Evolutionary conservation across 352 stramenopile genomes (phyloP).

Genomic region (Thraustotheca clavata): DNA sequence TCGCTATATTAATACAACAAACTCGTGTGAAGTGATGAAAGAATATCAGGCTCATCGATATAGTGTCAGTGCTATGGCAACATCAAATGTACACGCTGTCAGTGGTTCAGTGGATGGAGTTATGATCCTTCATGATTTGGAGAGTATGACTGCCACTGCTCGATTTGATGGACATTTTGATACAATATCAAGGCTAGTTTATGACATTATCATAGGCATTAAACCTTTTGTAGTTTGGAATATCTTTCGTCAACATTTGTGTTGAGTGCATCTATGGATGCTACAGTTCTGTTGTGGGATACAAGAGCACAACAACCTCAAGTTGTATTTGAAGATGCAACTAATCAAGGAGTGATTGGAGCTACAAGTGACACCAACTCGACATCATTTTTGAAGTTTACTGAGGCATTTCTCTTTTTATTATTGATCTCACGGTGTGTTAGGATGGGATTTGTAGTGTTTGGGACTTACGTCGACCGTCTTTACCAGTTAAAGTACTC

Average conservation of each 20-base stretch:
- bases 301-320: background rate
- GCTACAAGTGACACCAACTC: background rate
- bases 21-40: background rate
- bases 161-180: constrained; percentile 8
- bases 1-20: background rate
- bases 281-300: constrained; percentile 16
- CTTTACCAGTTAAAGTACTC: background rate
- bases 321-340: constrained; percentile 13
- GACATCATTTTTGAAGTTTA: background rate
- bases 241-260: background rate
- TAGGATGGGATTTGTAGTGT: constrained; percentile 7
- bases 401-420: background rate
- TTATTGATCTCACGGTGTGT: background rate
- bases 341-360: background rate
- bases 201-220: background rate
- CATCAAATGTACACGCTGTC: background rate
- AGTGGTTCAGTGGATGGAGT: constrained; percentile 9
- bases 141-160: background rate
- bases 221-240: background rate
- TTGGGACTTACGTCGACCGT: background rate
- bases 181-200: background rate
- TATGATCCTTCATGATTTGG: background rate
- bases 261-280: constrained; percentile 6
- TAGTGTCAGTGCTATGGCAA: constrained; percentile 1
- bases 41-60: constrained; percentile 4